Base-by-base conservation (phyloP, 2,329 filamentous ascomycete genomes). In the Diaporthe sp. region DNA sequence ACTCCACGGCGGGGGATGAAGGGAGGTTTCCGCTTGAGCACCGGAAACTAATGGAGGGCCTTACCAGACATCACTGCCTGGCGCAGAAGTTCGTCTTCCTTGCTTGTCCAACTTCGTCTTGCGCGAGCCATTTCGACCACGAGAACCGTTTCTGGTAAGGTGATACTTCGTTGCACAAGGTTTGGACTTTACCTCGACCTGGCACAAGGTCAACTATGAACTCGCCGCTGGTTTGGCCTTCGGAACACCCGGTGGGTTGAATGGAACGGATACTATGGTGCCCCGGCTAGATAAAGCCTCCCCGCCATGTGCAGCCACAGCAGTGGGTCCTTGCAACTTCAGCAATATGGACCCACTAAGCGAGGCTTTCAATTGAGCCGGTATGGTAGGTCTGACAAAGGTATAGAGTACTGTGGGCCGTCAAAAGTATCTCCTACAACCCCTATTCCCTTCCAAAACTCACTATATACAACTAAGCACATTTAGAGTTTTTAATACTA, bases 21-120 rank as follows among this genome's bases (percentile, higher is more conserved):
- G 22, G 46, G 2, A 28, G 22, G 8, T 31, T 42, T 55, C 13
- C 5, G n/a, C 13, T 55, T 49, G 9, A 49, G 42, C 17, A 28
- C 49, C n/a, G 46, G 4, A 42, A 61, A 4, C 42, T 15, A 34
- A 34, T 49, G 37, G n/a, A 42, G 60, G 12, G 46, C 37, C 72
- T 74, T 49, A 68, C 72, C 72, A 34, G 61, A 9, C 61, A 46
- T 60, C 39, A 74, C 72, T 55, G 58, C 39, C 8, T 58, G 37
- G n/a, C 72, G 61, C 39, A 74, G 61, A 44, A 74, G 62, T 51
- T 62, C 72, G n/a, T 74, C 72, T 42, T 74, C 72, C 28, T 74
- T 68, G 49, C 42, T 42, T 42, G 72, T 74, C 72, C 72, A 74
- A 34, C 60, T 74, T 39, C 72, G 37, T 58, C 72, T 28, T 19